Evolutionary conservation across 345 rosid genomes (phyloP), one percentile per base, ranked within the genome.

Genomic region (Dipteronia dyeriana): DNA sequence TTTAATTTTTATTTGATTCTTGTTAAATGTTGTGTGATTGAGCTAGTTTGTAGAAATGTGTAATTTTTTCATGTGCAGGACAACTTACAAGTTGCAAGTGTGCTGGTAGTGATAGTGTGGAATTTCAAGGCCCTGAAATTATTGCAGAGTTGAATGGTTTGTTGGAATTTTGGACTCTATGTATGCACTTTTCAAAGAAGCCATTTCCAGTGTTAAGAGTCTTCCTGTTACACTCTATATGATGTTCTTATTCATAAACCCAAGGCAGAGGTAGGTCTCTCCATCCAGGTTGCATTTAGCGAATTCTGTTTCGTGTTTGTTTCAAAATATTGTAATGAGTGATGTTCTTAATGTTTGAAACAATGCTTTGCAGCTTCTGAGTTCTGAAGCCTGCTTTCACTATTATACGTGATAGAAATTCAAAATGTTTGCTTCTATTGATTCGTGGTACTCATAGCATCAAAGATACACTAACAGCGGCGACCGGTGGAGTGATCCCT

Each of bases 361-460:
- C 47, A 61, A 29, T 64, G 19, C 5, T 23, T 74, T 89, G 89
- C 97, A 96, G 97, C 87, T 96, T 82, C 78, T n/a, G n/a, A n/a
- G n/a, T n/a, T n/a, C n/a, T 96, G 92, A 91, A 91, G 88, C 99
- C 99, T 2, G 97, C 99, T 78, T 96, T 96, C 85, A 94, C 99
- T 7, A 87, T 94, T 73, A 90, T 96, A 78, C 82, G 85, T 20
- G 98, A 96, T 77, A 87, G 82, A 75, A 84, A 78, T 66, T 85
- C 88, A n/a, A 89, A 89, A 78, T 82, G 91, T 84, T 73, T 92
- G 49, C 91, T 96, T 67, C 82, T 96, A 59, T 84, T 96, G 88
- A 96, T 96, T 80, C 97, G 98, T 51, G 98, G 98, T 70, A 94
- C 97, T 43, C 98, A 96, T 76, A 88, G 98, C 90, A 94, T 94